phyloP scores from a whole-genome alignment of 2,329 filamentous ascomycete species.

The Talaromyces amestolkiae region DNA sequence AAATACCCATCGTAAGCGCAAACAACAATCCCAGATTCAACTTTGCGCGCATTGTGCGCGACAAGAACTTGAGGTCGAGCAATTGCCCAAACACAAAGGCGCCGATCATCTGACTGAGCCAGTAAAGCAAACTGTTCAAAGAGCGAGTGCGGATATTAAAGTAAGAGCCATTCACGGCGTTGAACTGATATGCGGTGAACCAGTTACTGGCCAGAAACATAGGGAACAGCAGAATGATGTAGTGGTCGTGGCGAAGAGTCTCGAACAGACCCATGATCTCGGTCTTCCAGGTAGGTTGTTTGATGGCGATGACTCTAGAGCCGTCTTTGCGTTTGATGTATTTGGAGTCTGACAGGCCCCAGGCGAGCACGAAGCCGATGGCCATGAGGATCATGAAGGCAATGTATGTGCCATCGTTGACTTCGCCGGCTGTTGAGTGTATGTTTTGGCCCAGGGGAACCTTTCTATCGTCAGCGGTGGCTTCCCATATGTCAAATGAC shows the following conservation, averaged over 20 bases:
- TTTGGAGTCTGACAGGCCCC: constrained; percentile 68
- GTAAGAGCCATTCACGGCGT: constrained; percentile 65
- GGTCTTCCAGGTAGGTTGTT: constrained; percentile 81
- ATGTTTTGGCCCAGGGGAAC: constrained; percentile 49
- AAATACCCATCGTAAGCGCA: constrained; percentile 70
- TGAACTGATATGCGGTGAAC: constrained; percentile 80
- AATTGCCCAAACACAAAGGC: constrained; percentile 69
- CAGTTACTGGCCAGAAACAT: constrained; percentile 79
- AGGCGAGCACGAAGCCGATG: constrained; percentile 65
- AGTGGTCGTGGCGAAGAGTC: constrained; percentile 67
- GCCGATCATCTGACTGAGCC: constrained; percentile 72
- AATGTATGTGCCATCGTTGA: constrained; percentile 75
- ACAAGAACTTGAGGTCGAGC: constrained; percentile 61
- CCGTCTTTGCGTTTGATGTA: constrained; percentile 74
- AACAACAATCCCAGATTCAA: constrained; percentile 61
- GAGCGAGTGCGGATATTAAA: constrained; percentile 73
- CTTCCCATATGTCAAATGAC: neutral
- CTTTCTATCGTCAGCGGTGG: constrained; percentile 23
- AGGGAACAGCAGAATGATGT: constrained; percentile 72
- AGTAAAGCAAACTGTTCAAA: constrained; percentile 79
- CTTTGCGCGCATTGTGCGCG: constrained; percentile 68
- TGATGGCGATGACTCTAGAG: constrained; percentile 79
- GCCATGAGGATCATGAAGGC: constrained; percentile 84
- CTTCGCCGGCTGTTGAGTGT: constrained; percentile 39
- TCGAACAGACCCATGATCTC: constrained; percentile 75